Percentiles rank a stretch among this genome's conserved stretches.
These are phyloP conservation scores for Platanthera zijinensis DNA, from an alignment of 106 monocot species.

Conservation along the genomic window DNA sequence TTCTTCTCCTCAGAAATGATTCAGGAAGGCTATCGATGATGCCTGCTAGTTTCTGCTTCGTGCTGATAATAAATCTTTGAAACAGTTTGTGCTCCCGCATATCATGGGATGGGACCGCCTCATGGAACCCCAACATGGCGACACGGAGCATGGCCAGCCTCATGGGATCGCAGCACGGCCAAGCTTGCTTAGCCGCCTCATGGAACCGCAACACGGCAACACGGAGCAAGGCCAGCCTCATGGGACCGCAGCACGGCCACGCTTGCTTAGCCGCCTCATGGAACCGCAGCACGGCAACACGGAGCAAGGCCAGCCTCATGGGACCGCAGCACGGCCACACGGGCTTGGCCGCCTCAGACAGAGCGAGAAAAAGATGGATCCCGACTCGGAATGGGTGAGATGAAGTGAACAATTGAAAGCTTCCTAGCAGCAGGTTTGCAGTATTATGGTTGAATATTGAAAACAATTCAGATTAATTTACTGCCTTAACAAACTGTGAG, in stretches of 20 bases:
- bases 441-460: too few species aligned
- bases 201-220: constrained; percentile 6
- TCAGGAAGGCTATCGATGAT: too few species aligned
- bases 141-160: neutral
- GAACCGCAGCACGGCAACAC: constrained; percentile 1
- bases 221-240: neutral
- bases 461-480: too few species aligned
- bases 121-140: constrained; percentile 7
- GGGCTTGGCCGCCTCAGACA: neutral
- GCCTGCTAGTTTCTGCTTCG: too few species aligned
- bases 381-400: constrained; percentile 2
- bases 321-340: too few species aligned
- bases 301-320: too few species aligned
- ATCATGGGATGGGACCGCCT: constrained; percentile 56
- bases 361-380: neutral
- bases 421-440: too few species aligned
- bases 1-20: too few species aligned
- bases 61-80: neutral
- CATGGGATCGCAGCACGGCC: too few species aligned
- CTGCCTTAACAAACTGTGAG: too few species aligned
- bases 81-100: constrained; percentile 50
- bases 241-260: too few species aligned
- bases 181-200: too few species aligned
- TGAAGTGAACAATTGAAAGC: neutral
- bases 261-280: constrained; percentile 24